phyloP scores from a whole-genome alignment of 257 asterid species.

The Solanum stenotomum region DNA sequence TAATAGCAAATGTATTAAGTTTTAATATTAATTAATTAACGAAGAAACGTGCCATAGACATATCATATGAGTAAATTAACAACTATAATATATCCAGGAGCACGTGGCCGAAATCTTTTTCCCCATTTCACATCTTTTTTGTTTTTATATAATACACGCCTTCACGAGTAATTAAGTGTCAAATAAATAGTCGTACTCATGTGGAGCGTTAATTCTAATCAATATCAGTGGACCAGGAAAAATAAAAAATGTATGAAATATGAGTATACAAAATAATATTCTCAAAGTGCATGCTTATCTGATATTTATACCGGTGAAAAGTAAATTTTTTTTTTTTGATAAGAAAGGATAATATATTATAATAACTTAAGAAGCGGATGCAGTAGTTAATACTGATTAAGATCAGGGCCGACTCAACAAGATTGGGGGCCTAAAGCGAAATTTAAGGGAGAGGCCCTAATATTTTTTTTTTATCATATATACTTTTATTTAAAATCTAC shows the following conservation, averaged over 20 bases:
- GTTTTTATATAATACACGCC: not conserved
- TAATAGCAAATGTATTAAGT: not conserved
- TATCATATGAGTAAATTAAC: not conserved
- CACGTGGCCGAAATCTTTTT: not conserved
- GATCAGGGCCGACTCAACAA: no score
- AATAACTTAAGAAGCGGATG: no score
- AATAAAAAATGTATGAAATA: not conserved
- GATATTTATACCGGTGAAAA: not conserved
- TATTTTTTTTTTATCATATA: no score
- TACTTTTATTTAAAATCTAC: no score
- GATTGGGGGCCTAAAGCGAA: no score
- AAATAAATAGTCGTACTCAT: not conserved
- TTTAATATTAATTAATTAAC: not conserved
- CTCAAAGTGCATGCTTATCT: not conserved
- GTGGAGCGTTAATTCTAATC: not conserved
- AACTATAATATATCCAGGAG: not conserved
- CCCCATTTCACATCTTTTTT: not conserved
- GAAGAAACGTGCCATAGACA: not conserved
- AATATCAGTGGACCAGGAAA: not conserved
- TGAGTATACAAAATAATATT: not conserved
- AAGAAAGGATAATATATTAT: no score
- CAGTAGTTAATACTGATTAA: no score
- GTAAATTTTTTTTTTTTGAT: no score
- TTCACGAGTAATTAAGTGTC: not conserved
- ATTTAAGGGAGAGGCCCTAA: no score